Conservation (phyloP, 1,284 basidiomycete species). For the Lentinus polychrous region DNA sequence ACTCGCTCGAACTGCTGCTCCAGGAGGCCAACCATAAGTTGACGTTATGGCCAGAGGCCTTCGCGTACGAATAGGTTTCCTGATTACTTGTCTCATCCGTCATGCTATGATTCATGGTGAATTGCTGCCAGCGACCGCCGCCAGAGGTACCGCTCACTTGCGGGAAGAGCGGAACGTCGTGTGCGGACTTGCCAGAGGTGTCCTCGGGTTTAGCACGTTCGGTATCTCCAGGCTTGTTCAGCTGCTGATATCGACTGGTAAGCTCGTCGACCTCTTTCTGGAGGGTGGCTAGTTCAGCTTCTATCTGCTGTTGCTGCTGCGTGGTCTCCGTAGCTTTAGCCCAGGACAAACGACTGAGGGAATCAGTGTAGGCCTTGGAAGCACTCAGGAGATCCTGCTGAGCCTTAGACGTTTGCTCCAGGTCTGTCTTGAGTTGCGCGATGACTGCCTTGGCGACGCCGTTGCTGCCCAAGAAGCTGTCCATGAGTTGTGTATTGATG, state of each 20-base stretch:
- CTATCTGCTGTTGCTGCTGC: slow-evolving; percentile 4
- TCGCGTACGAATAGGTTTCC: not conserved
- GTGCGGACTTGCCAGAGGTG: not conserved
- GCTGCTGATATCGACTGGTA: not conserved
- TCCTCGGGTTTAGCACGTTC: not conserved
- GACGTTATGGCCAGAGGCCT: not conserved
- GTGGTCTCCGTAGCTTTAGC: slow-evolving; percentile 4
- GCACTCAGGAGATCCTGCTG: not conserved
- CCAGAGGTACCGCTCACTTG: not conserved
- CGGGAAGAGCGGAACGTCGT: not conserved
- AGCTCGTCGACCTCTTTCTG: slow-evolving; percentile 1
- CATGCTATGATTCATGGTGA: not conserved
- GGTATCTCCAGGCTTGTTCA: not conserved
- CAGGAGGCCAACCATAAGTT: not conserved
- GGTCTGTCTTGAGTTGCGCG: not conserved
- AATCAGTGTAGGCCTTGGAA: not conserved
- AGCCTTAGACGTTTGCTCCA: not conserved
- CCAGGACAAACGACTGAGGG: not conserved
- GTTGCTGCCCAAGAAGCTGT: not conserved
- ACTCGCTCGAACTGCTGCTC: not conserved
- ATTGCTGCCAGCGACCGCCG: slow-evolving; percentile 4
- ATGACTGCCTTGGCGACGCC: not conserved
- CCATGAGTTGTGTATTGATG: not conserved
- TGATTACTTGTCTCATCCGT: not conserved
- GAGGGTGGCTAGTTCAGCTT: not conserved